A percentile compares a stretch with the other conserved stretches of the same genome.
phyloP scores from a whole-genome alignment of 805 yeast genomes.

The Isabelozyma pseudorhagii region DNA sequence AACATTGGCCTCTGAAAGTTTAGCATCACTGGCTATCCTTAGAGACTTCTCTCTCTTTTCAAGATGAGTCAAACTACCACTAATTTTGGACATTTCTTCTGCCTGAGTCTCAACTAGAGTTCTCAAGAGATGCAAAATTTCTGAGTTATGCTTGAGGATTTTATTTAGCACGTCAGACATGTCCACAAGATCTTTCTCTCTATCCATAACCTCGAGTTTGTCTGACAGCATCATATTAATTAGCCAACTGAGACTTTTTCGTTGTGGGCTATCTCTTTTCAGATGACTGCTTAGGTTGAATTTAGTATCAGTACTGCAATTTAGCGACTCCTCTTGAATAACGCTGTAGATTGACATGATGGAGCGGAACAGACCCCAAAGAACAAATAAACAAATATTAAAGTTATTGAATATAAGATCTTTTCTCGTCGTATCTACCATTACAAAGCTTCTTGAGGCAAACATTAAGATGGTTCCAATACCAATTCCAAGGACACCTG shows the following conservation, averaged over 20 bases:
- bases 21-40: no score
- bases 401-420: constrained; percentile 31
- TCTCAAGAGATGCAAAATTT: background rate
- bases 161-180: background rate
- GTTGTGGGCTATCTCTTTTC: background rate
- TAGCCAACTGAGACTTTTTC: background rate
- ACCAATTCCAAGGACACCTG: constrained; percentile 24
- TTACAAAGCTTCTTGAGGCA: constrained; percentile 21
- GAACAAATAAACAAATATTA: constrained; percentile 32
- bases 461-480: constrained; percentile 24
- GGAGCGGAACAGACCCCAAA: constrained; percentile 28
- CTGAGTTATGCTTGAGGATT: background rate
- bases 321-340: background rate
- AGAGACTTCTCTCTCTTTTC: background rate
- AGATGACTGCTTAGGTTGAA: no score
- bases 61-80: background rate
- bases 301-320: background rate
- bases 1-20: no score
- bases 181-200: background rate
- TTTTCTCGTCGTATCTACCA: constrained; percentile 22
- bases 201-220: background rate
- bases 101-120: background rate
- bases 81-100: background rate
- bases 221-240: background rate
- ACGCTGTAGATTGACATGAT: constrained; percentile 8